phyloP scores from a whole-genome alignment of 2,329 filamentous ascomycete species.

The Cladophialophora bantiana region DNA sequence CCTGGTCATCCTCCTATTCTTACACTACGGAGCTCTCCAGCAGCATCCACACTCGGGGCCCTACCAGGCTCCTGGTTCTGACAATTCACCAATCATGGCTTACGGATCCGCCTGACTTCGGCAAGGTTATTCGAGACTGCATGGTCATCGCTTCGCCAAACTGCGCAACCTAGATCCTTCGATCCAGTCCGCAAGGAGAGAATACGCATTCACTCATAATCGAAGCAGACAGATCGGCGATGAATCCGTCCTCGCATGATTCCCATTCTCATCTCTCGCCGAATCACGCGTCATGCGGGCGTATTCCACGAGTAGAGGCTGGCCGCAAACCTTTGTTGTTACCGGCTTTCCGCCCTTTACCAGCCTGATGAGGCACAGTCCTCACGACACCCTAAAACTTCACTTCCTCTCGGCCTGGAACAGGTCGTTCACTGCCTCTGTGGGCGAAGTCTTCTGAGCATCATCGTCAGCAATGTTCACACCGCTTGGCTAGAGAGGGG shows the following conservation, averaged over 20 bases:
- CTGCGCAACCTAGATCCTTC: conserved; percentile 14
- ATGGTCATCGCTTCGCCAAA: conserved; percentile 12
- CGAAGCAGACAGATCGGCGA: conserved; percentile 5
- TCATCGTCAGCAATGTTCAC: background rate
- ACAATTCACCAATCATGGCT: conserved; percentile 1
- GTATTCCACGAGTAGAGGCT: background rate
- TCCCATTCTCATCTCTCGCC: background rate
- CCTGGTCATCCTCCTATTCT: conserved; percentile 7
- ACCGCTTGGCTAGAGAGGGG: background rate
- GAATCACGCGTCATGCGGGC: background rate
- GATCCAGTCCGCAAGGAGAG: background rate
- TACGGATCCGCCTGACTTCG: background rate
- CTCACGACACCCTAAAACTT: background rate
- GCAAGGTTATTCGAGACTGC: conserved; percentile 12
- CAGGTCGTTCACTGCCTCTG: background rate
- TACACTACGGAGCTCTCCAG: conserved; percentile 1
- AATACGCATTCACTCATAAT: conserved; percentile 7
- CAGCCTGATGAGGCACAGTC: conserved; percentile 1
- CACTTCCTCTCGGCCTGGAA: background rate
- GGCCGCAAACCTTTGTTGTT: background rate
- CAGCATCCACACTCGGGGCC: conserved; percentile 11
- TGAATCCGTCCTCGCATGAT: background rate
- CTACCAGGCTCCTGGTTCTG: conserved; percentile 4
- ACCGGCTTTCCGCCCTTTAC: background rate
- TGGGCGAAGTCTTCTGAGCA: background rate